Percentiles rank a stretch among this genome's conserved stretches.
Evolutionary conservation across 73 alveolate species (phyloP).

Genomic region (Uronychia binucleata): DNA sequence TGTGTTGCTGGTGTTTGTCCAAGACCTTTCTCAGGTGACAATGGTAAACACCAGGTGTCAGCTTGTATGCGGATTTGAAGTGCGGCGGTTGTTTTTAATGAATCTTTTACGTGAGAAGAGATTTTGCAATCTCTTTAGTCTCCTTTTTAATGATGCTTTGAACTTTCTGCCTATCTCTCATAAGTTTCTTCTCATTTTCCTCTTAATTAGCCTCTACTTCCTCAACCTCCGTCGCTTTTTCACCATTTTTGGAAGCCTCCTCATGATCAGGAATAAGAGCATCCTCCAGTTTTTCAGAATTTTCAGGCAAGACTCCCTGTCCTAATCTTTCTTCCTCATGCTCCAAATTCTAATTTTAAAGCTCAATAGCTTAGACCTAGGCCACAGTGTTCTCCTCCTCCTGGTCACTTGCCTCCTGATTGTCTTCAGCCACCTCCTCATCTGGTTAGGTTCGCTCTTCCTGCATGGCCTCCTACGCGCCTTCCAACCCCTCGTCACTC

Average conservation of each 20-base stretch:
- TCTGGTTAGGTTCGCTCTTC: background rate
- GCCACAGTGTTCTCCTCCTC: too few relatives aligned
- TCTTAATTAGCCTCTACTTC: background rate
- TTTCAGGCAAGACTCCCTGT: background rate
- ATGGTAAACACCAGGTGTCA: background rate
- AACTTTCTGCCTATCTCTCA: background rate
- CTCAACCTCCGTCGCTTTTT: too few relatives aligned
- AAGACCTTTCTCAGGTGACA: background rate
- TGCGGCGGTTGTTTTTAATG: background rate
- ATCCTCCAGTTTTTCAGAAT: background rate
- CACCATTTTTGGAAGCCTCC: background rate
- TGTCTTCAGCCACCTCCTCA: background rate
- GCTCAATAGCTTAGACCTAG: too few relatives aligned
- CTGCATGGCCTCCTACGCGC: background rate
- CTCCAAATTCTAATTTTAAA: background rate
- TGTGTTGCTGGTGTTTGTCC: background rate
- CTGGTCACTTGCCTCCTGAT: background rate
- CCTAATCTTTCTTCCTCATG: background rate
- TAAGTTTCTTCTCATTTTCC: background rate
- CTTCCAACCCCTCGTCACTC: background rate
- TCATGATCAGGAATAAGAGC: background rate
- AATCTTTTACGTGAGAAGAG: background rate
- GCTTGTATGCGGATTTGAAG: background rate
- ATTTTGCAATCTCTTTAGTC: background rate
- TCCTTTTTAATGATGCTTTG: background rate